Evolutionary conservation across 2,329 filamentous ascomycete species (phyloP).

Genomic region (Penicillium concentricum): DNA sequence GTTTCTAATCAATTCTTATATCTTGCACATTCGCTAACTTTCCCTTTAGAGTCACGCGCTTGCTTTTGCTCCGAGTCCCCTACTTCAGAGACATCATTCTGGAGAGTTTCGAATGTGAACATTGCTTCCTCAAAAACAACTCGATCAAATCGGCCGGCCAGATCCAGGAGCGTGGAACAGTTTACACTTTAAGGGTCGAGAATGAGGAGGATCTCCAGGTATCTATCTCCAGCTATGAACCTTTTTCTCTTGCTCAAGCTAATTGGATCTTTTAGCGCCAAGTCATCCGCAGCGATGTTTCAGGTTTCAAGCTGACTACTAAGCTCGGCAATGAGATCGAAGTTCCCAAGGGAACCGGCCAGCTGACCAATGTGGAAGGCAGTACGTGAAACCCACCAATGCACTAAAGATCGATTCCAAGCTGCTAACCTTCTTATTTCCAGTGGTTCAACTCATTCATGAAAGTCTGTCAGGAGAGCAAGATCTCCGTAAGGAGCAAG

Average conservation of each 20-base stretch:
- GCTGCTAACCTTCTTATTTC: neutral
- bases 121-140: constrained; percentile 87
- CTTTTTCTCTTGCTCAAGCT: neutral
- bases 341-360: constrained; percentile 84
- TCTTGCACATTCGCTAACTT: neutral
- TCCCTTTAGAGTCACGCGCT: constrained; percentile 62
- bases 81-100: constrained; percentile 97
- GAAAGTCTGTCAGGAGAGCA: constrained; percentile 81
- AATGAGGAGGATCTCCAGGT: constrained; percentile 63
- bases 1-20: constrained; percentile 10
- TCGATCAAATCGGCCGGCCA: constrained; percentile 90
- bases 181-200: constrained; percentile 79
- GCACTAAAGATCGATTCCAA: neutral
- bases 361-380: constrained; percentile 91
- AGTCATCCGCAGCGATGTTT: constrained; percentile 88
- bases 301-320: constrained; percentile 82
- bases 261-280: constrained; percentile 51
- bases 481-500: constrained; percentile 72
- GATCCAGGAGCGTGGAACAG: constrained; percentile 83
- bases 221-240: neutral
- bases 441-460: constrained; percentile 70
- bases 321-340: constrained; percentile 69
- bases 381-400: neutral
- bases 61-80: constrained; percentile 88
- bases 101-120: constrained; percentile 91